These are phyloP conservation scores for Rhododendron williamsianum DNA, from an alignment of 148 eudicot genomes.

Conservation along the genomic window DNA sequence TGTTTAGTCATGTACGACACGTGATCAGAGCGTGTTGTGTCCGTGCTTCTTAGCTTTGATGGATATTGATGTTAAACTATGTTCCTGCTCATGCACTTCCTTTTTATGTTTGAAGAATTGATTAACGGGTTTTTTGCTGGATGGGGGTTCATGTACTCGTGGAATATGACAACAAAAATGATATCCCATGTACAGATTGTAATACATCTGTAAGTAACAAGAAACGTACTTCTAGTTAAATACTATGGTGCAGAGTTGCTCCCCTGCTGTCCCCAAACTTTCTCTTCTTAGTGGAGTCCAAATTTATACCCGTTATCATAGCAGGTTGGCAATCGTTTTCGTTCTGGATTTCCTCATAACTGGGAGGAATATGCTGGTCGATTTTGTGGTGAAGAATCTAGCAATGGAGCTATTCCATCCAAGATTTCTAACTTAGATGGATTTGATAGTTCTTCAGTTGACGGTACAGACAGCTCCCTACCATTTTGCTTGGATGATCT, in stretches of 20 bases:
- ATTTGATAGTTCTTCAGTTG: constrained; percentile 1
- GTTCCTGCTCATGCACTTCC: neutral
- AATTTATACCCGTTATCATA: constrained; percentile 1
- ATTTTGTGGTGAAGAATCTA: constrained; percentile 23
- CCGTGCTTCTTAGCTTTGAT: neutral
- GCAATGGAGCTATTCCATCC: constrained; percentile 6
- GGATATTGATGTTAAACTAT: neutral
- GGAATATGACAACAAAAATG: neutral
- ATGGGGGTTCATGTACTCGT: neutral
- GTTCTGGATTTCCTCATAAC: constrained; percentile 49
- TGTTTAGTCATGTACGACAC: neutral
- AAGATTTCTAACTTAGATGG: neutral
- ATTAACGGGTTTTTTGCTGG: neutral
- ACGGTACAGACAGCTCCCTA: neutral
- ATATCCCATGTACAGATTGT: neutral
- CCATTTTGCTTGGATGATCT: constrained; percentile 17
- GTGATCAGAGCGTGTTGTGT: neutral
- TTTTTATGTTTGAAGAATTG: neutral
- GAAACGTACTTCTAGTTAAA: neutral
- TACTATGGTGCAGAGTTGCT: neutral
- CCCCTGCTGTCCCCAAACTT: neutral
- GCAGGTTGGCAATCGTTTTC: constrained; percentile 50
- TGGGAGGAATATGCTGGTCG: constrained; percentile 46
- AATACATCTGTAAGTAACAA: neutral
- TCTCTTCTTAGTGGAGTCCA: neutral